Conservation (phyloP, 2,329 filamentous ascomycete species). For the Epichloe festucae region DNA sequence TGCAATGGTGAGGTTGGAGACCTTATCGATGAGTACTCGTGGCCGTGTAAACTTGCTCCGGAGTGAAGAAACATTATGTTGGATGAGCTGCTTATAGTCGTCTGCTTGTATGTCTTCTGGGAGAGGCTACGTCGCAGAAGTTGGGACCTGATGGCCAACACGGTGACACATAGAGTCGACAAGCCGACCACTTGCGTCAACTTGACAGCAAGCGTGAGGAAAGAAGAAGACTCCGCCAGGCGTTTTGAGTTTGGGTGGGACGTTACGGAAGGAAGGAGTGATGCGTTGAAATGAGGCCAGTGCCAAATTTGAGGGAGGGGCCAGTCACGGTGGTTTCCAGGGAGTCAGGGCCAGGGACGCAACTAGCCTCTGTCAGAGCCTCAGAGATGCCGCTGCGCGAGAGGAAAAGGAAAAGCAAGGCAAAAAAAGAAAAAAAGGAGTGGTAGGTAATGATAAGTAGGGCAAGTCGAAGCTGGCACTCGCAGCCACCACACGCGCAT, state of each 20-base stretch:
- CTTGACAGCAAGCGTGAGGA: too few species aligned
- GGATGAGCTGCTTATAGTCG: not conserved
- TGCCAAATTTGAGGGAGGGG: not conserved
- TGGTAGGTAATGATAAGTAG: not conserved
- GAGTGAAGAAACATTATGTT: conserved; percentile 43
- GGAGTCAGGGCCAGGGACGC: not conserved
- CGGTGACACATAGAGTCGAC: too few species aligned
- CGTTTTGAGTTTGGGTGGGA: too few species aligned
- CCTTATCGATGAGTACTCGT: conserved; percentile 38
- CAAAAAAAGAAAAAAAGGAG: not conserved
- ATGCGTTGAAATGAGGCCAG: not conserved
- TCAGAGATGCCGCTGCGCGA: not conserved
- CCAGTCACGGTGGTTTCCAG: not conserved
- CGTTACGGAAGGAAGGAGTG: not conserved
- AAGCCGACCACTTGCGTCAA: too few species aligned
- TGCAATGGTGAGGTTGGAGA: conserved; percentile 16
- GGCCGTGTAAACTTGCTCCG: conserved; percentile 46
- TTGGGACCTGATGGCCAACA: not conserved
- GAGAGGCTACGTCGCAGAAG: not conserved
- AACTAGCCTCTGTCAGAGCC: not conserved
- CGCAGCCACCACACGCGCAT: not conserved
- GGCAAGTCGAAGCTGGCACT: not conserved
- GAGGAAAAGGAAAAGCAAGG: not conserved
- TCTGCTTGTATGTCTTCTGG: not conserved
- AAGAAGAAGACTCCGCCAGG: too few species aligned